These are phyloP conservation scores for Cutaneotrichosporon sp. DNA, from an alignment of 1,284 basidiomycete species.

Conservation along the genomic window DNA sequence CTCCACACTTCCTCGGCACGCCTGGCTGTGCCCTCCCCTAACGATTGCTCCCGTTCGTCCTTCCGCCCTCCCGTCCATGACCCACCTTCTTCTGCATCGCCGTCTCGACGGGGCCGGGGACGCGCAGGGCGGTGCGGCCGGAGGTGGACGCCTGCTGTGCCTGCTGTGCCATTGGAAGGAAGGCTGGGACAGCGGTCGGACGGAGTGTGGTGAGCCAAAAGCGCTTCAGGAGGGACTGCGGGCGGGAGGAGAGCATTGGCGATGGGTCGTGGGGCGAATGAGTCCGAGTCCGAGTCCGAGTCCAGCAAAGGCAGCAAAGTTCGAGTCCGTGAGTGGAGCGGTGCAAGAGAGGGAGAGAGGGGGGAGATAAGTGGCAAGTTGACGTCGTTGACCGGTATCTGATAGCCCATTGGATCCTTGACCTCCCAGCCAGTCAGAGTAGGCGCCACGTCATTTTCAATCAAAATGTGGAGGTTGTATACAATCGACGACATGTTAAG, in stretches of 20 bases:
- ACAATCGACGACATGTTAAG: constrained; percentile 3
- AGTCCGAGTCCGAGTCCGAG: background rate
- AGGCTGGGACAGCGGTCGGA: constrained; percentile 2
- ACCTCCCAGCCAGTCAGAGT: background rate
- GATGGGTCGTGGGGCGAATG: too few relatives aligned
- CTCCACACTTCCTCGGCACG: background rate
- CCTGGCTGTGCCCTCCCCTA: background rate
- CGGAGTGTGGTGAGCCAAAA: constrained; percentile 28
- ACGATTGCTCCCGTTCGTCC: background rate
- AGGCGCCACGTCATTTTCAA: constrained; percentile 8
- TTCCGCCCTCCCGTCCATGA: constrained; percentile 9
- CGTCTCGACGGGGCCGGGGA: constrained; percentile 51
- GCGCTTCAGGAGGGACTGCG: constrained; percentile 30
- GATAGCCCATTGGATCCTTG: constrained; percentile 7
- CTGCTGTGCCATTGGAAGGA: background rate
- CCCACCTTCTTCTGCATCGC: constrained; percentile 49
- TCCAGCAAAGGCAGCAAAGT: background rate
- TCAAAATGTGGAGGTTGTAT: background rate
- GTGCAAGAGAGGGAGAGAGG: background rate
- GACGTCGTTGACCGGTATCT: constrained; percentile 11
- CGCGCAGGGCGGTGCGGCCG: constrained; percentile 29
- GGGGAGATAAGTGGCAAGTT: background rate
- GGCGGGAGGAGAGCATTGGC: constrained; percentile 27
- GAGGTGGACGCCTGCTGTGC: constrained; percentile 14
- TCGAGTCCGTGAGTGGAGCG: background rate